Conservation (phyloP, 805 yeast genomes). For the Starmerella floricola region DNA sequence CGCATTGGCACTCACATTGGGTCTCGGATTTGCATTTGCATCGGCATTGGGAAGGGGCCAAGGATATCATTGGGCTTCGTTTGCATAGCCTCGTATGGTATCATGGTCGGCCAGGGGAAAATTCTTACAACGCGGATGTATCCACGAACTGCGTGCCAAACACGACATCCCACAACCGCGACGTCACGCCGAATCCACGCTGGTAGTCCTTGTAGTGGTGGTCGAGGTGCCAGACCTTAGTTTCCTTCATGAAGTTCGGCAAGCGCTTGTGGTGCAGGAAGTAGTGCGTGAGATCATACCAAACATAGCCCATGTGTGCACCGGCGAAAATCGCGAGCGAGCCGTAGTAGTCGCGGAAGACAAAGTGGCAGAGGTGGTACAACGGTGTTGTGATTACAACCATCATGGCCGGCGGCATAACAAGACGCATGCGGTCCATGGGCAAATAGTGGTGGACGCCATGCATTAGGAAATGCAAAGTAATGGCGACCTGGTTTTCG, state of each 20-base stretch:
- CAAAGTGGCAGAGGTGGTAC: slow-evolving; percentile 58
- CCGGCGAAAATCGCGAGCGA: slow-evolving; percentile 95
- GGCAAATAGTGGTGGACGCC: slow-evolving; percentile 97
- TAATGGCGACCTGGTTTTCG: slow-evolving; percentile 56
- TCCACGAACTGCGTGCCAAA: slow-evolving; percentile 61
- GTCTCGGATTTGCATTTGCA: no score
- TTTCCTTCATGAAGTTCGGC: slow-evolving; percentile 61
- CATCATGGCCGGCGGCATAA: slow-evolving; percentile 90
- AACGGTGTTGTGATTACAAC: slow-evolving; percentile 63
- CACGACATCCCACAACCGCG: slow-evolving; percentile 85
- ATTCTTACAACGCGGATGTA: slow-evolving; percentile 11
- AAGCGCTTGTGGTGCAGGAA: slow-evolving; percentile 77
- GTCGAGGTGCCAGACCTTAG: slow-evolving; percentile 86
- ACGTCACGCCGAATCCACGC: slow-evolving; percentile 91
- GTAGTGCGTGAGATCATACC: slow-evolving; percentile 91
- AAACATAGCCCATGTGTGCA: slow-evolving; percentile 83
- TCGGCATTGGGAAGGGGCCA: no score
- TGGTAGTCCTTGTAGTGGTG: slow-evolving; percentile 97
- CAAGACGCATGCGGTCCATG: slow-evolving; percentile 87
- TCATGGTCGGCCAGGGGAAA: no score
- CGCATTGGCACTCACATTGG: no score
- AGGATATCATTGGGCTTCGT: no score
- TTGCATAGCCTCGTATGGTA: no score
- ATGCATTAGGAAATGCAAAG: slow-evolving; percentile 80
- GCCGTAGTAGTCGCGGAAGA: slow-evolving; percentile 60